Percentiles rank a stretch among this genome's conserved stretches.
Conservation (phyloP, 495 filamentous ascomycete genomes). For the Annulohypoxylon moriforme region DNA sequence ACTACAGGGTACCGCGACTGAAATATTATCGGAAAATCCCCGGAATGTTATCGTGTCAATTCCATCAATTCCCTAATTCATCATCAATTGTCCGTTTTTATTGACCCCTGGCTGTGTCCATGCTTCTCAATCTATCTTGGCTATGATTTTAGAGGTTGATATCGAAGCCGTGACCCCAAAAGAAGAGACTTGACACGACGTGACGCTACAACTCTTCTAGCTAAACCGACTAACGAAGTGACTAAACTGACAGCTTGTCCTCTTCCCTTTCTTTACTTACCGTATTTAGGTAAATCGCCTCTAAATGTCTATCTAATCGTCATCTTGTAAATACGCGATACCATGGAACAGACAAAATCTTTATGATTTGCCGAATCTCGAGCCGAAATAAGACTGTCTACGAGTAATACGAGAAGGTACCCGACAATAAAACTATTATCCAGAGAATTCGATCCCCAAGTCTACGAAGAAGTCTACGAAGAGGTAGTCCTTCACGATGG, state of each 20-base stretch:
- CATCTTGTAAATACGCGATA: conserved; percentile 29
- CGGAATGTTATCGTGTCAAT: conserved; percentile 55
- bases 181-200: neutral
- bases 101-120: conserved; percentile 1
- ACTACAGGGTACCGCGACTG: neutral
- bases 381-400: conserved; percentile 15
- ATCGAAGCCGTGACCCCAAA: conserved; percentile 29
- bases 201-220: neutral
- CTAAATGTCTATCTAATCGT: neutral
- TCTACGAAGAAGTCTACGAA: conserved; percentile 15
- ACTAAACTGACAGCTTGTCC: neutral
- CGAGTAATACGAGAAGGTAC: conserved; percentile 10
- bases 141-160: conserved; percentile 33
- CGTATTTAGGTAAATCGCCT: neutral
- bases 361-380: conserved; percentile 35
- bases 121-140: conserved; percentile 18
- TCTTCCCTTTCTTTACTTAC: neutral
- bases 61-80: conserved; percentile 27
- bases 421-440: conserved; percentile 5
- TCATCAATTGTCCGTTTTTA: neutral
- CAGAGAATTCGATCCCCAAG: neutral
- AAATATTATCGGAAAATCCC: conserved; percentile 44
- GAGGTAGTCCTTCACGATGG: conserved; percentile 60
- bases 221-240: neutral
- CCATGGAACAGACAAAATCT: conserved; percentile 34